Evolutionary conservation across 2,329 filamentous ascomycete species (phyloP).

Genomic region (Akanthomyces lecanii): DNA sequence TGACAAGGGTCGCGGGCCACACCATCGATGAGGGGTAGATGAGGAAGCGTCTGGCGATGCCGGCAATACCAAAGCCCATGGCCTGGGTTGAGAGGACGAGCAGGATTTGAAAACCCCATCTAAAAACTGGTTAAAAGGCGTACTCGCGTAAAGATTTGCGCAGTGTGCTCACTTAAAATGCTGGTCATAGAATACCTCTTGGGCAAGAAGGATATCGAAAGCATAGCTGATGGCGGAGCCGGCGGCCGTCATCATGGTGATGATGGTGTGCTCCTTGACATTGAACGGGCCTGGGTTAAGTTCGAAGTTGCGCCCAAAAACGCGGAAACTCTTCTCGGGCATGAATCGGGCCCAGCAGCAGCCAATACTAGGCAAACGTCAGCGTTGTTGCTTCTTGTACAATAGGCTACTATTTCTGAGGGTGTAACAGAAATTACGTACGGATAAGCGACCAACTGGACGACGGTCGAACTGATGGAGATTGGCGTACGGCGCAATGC

Average conservation of each 20-base stretch:
- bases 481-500: constrained; percentile 46
- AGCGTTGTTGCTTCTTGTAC: neutral
- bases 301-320: constrained; percentile 32
- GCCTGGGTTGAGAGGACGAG: constrained; percentile 58
- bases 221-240: constrained; percentile 33
- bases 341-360: constrained; percentile 30
- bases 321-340: constrained; percentile 27
- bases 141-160: neutral
- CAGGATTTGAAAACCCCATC: constrained; percentile 55
- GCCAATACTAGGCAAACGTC: constrained; percentile 23
- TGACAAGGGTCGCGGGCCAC: constrained; percentile 59
- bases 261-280: constrained; percentile 46
- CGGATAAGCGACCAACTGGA: constrained; percentile 53
- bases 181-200: constrained; percentile 47
- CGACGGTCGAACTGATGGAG: constrained; percentile 49
- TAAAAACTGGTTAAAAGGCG: neutral
- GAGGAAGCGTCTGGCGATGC: constrained; percentile 55
- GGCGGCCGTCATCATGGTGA: constrained; percentile 43
- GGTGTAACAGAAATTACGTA: constrained; percentile 20
- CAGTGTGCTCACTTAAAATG: constrained; percentile 35
- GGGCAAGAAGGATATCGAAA: constrained; percentile 39
- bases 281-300: constrained; percentile 41
- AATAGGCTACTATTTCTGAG: neutral
- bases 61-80: constrained; percentile 61
- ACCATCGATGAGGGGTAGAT: constrained; percentile 61